Evolutionary conservation across 768 basidiomycete species (phyloP), one percentile per base, ranked within the genome.

Genomic region (Rhizopogon rudus): DNA sequence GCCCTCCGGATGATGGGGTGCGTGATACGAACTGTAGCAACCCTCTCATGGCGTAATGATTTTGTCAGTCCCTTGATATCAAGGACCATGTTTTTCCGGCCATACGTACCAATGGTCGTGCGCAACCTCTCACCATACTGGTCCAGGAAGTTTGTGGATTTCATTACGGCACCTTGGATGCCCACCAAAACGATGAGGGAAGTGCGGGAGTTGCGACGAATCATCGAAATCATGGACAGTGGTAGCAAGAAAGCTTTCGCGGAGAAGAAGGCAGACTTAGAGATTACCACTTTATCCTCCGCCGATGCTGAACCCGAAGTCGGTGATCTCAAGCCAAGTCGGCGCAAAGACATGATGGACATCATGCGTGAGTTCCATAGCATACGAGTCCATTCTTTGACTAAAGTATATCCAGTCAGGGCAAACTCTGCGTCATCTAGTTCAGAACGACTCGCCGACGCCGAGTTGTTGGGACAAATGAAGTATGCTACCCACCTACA

Each of bases 281-380:
- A 54, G n/a, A 42, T 5, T 42, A 20, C 22, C 51, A 4, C 29
- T 31, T 40, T 54, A 17, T 7, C n/a, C 22, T 42, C 9, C 31
- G 45, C 9, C 31, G 45, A 20, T 14, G n/a, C n/a, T 3, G 13
- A 4, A 13, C 12, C 3, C 12, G 35, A 37, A 5, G 12, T 37
- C 5, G 35, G 35, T 13, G 35, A 37, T 37, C 3, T 37, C 13
- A 48, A 14, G 33, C 13, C 46, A 49, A 51, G 60, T 37, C 51
- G 68, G 61, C 25, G 69, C 61, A 12, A 81, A 77, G 79, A 81
- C 64, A 75, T 83, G 35, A 79, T 80, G 52, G 78, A 75, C 55
- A 67, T 78, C 31, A 67, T 82, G 39, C 62, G 81, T 81, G 57
- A 62, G 77, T 64, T 12, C 35, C 12, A 37, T 13, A 33, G 9